These are phyloP conservation scores for Phycomyces nitens DNA, from an alignment of 192 early-diverging fungal species.

Conservation along the genomic window DNA sequence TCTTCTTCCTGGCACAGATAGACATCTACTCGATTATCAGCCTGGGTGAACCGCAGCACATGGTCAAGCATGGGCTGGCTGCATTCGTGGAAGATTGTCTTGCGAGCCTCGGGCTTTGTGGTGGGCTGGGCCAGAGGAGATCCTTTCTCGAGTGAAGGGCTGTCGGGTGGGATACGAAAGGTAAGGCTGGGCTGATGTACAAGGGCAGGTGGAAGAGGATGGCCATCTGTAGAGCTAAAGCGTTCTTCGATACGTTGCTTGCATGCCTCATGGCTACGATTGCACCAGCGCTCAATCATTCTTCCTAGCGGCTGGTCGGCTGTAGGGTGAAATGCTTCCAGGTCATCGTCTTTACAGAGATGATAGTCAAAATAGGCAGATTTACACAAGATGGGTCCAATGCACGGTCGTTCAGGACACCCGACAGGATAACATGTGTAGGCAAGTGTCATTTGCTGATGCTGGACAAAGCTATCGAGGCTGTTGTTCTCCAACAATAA, in stretches of 20 bases:
- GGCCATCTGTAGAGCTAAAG: background rate
- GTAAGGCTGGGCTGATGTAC: background rate
- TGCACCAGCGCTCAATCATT: constrained; percentile 5
- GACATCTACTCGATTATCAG: constrained; percentile 46
- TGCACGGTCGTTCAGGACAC: constrained; percentile 23
- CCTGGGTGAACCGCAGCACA: constrained; percentile 54
- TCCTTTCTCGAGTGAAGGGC: background rate
- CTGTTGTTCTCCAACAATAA: constrained; percentile 16
- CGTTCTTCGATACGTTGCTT: constrained; percentile 5
- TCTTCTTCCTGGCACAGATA: constrained; percentile 28
- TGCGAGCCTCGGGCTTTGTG: background rate
- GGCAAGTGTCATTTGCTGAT: constrained; percentile 15
- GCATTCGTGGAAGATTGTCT: constrained; percentile 25
- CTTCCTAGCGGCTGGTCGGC: constrained; percentile 4
- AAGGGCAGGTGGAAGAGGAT: background rate
- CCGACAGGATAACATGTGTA: constrained; percentile 20
- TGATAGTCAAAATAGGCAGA: constrained; percentile 16
- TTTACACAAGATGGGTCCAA: constrained; percentile 16
- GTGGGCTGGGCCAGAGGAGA: background rate
- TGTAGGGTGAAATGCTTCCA: background rate
- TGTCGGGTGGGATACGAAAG: background rate
- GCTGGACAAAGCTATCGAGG: constrained; percentile 8
- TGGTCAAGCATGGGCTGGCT: constrained; percentile 47
- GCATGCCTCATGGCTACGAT: constrained; percentile 1
- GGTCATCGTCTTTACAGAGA: background rate